phyloP scores from a whole-genome alignment of 1,139 yeast species.

The Geotrichum cucujoidarum region DNA sequence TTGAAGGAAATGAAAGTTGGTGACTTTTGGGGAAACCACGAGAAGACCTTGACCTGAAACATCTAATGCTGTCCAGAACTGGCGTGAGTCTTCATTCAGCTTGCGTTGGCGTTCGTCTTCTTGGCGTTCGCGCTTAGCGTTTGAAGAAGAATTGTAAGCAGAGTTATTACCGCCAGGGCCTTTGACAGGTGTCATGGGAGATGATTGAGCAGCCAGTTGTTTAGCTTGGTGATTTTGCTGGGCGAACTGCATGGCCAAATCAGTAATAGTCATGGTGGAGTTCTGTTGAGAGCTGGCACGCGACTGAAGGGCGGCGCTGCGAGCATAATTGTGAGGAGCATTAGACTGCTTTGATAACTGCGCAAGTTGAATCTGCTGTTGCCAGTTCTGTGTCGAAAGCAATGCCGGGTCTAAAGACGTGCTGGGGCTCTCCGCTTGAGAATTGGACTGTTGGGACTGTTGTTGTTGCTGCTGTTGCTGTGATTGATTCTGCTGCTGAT shows the following conservation, averaged over 20 bases:
- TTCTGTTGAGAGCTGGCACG: conserved; percentile 23
- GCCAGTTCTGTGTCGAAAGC: conserved; percentile 65
- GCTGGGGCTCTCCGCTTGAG: conserved; percentile 26
- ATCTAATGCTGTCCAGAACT: conserved; percentile 92
- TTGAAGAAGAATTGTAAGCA: conserved; percentile 5
- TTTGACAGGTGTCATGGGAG: conserved; percentile 35
- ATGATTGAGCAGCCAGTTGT: conserved; percentile 18
- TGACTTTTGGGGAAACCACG: conserved; percentile 64
- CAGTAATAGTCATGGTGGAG: conserved; percentile 33
- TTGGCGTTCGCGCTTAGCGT: conserved; percentile 50
- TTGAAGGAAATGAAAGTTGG: conserved; percentile 79
- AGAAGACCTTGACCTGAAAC: conserved; percentile 83
- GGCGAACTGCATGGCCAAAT: conserved; percentile 37
- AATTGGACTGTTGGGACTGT: conserved; percentile 19
- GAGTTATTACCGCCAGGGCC: conserved; percentile 15
- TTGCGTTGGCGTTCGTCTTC: conserved; percentile 74
- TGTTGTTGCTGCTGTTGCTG: conserved; percentile 27
- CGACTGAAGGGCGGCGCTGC: conserved; percentile 84
- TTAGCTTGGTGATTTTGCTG: conserved; percentile 29
- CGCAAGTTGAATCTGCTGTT: conserved; percentile 77
- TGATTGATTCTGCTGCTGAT: conserved; percentile 22
- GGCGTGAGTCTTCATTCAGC: conserved; percentile 67
- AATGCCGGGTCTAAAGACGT: conserved; percentile 25
- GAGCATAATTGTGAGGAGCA: conserved; percentile 82
- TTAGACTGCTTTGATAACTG: conserved; percentile 70